These are phyloP conservation scores for Quercus dentata DNA, from an alignment of 306 rosid species.

Conservation along the genomic window DNA sequence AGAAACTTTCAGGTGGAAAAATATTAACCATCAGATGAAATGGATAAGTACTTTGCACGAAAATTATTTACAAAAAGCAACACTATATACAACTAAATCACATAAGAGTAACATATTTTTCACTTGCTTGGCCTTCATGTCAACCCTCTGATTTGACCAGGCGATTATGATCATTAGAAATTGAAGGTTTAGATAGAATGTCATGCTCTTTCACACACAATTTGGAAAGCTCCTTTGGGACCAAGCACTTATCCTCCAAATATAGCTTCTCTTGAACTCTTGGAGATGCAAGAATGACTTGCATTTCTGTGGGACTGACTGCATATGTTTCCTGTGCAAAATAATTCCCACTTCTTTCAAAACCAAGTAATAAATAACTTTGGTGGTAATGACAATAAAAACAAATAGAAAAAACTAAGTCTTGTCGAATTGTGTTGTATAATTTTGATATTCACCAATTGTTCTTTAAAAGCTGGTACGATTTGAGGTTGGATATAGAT, in stretches of 20 bases:
- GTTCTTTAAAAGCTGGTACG: no score
- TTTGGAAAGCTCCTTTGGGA: conserved; percentile 40
- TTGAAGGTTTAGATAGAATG: conserved; percentile 33
- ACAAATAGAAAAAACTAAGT: no score
- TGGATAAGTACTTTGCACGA: background rate
- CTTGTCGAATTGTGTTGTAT: no score
- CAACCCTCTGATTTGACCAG: conserved; percentile 11
- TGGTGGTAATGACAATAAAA: no score
- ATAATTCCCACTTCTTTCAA: background rate
- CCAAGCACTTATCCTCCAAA: conserved; percentile 62
- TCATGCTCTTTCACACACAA: conserved; percentile 26
- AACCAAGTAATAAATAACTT: no score
- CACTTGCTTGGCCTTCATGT: background rate
- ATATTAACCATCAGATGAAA: background rate
- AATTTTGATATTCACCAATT: no score
- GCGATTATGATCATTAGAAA: conserved; percentile 36
- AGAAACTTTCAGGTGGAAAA: background rate
- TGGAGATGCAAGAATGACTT: conserved; percentile 37
- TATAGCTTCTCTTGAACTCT: conserved; percentile 68
- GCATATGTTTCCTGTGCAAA: conserved; percentile 19
- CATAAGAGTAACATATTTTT: background rate
- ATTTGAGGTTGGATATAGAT: no score
- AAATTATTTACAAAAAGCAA: background rate
- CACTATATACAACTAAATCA: background rate
- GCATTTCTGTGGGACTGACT: conserved; percentile 22